phyloP scores from a whole-genome alignment of 768 basidiomycete species.

The Auricularia sp. region DNA sequence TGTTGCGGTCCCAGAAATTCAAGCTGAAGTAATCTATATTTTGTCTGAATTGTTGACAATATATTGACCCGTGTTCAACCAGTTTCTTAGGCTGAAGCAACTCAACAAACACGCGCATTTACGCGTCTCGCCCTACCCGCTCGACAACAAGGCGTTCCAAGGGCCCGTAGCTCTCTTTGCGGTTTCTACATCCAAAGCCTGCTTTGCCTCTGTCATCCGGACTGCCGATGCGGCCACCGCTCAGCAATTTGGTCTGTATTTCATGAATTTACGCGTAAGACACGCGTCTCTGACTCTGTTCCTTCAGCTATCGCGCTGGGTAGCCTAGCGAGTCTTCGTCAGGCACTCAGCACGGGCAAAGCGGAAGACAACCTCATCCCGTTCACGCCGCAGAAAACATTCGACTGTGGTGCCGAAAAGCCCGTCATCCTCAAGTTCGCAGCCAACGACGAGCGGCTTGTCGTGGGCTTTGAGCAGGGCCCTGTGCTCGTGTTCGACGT shows the following conservation, averaged over 20 bases:
- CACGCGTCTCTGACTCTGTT: too few species aligned
- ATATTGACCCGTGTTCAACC: background rate
- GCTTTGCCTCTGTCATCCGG: conserved; percentile 55
- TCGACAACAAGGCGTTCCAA: conserved; percentile 31
- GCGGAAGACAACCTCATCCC: conserved; percentile 24
- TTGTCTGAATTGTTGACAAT: background rate
- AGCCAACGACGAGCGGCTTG: conserved; percentile 44
- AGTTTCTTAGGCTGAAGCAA: conserved; percentile 31
- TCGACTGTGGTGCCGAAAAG: conserved; percentile 33
- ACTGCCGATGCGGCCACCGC: conserved; percentile 28
- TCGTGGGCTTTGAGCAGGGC: conserved; percentile 51
- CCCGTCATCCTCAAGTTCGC: conserved; percentile 50
- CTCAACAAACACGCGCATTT: conserved; percentile 56
- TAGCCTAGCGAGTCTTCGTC: conserved; percentile 48
- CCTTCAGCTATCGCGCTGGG: conserved; percentile 50
- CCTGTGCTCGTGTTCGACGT: conserved; percentile 48
- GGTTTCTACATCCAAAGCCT: conserved; percentile 48
- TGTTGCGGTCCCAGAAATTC: background rate
- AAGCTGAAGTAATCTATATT: background rate
- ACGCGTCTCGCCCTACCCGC: conserved; percentile 42
- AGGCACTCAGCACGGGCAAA: background rate
- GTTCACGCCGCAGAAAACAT: conserved; percentile 43
- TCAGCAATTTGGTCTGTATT: conserved; percentile 9
- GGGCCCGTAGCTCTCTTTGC: conserved; percentile 46
- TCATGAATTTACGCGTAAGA: background rate